A percentile compares a stretch with the other conserved stretches of the same genome.
Conservation (phyloP, 495 filamentous ascomycete genomes). For the Beverwykella pulmonaria region DNA sequence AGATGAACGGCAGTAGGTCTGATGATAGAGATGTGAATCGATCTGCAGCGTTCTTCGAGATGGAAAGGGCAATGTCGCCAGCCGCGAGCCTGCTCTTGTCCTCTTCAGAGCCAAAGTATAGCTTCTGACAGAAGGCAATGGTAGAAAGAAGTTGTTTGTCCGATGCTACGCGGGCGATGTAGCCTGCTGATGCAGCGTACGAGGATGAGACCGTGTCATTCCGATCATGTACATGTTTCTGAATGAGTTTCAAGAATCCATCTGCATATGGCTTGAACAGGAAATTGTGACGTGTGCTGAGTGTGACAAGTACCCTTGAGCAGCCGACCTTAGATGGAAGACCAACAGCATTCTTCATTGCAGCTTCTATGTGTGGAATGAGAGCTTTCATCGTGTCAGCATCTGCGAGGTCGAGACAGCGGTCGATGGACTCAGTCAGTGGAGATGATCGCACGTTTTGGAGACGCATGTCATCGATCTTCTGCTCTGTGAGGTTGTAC, state of each 20-base stretch:
- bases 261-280: slow-evolving; percentile 78
- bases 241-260: slow-evolving; percentile 71
- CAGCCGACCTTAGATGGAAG: slow-evolving; percentile 93
- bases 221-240: slow-evolving; percentile 79
- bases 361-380: slow-evolving; percentile 68
- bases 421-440: slow-evolving; percentile 89
- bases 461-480: slow-evolving; percentile 82
- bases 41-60: slow-evolving; percentile 84
- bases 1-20: slow-evolving; percentile 80
- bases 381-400: slow-evolving; percentile 71
- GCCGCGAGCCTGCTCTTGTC: slow-evolving; percentile 70
- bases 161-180: slow-evolving; percentile 73
- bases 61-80: slow-evolving; percentile 74
- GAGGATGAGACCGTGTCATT: slow-evolving; percentile 87
- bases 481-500: slow-evolving; percentile 78
- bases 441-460: slow-evolving; percentile 81
- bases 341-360: slow-evolving; percentile 82
- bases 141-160: slow-evolving; percentile 70
- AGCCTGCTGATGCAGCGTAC: slow-evolving; percentile 84
- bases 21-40: slow-evolving; percentile 77
- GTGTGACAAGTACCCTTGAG: slow-evolving; percentile 79
- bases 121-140: slow-evolving; percentile 62
- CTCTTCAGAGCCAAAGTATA: slow-evolving; percentile 76
- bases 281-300: slow-evolving; percentile 74
- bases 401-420: slow-evolving; percentile 85